Evolutionary conservation across 208 protist genomes (phyloP).

Genomic region (Phytomonas sp.): DNA sequence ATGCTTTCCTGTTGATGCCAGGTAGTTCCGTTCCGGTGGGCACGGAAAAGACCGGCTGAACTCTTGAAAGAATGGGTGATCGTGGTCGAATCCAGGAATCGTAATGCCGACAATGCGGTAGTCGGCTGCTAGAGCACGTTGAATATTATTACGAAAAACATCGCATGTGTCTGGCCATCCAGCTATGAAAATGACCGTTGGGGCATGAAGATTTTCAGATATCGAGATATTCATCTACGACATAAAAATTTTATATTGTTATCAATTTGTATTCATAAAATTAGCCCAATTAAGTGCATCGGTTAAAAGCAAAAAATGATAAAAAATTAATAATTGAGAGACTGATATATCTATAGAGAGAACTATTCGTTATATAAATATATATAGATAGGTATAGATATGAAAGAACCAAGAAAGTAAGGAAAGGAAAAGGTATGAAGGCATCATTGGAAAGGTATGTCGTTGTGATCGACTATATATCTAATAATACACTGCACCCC

Average conservation of each 20-base stretch:
- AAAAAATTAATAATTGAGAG: slow-evolving; percentile 4
- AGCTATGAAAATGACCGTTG: slow-evolving; percentile 60
- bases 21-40: neutral
- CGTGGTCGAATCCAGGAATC: slow-evolving; percentile 48
- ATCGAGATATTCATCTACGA: slow-evolving; percentile 69
- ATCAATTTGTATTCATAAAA: slow-evolving; percentile 2
- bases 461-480: neutral
- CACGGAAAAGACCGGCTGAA: neutral
- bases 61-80: slow-evolving; percentile 30
- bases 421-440: neutral
- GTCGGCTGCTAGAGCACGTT: slow-evolving; percentile 28
- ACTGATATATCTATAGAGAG: neutral
- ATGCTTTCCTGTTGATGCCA: neutral
- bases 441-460: neutral
- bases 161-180: slow-evolving; percentile 73
- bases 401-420: neutral
- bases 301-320: slow-evolving; percentile 3
- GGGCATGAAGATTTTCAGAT: slow-evolving; percentile 51
- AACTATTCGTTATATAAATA: neutral
- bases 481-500: neutral
- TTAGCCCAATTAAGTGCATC: slow-evolving; percentile 3
- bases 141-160: slow-evolving; percentile 67
- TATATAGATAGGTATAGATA: neutral
- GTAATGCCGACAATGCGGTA: slow-evolving; percentile 67
- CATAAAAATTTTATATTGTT: neutral